phyloP scores from a whole-genome alignment of 257 asterid genomes.

The Nicotiana noctiflora region DNA sequence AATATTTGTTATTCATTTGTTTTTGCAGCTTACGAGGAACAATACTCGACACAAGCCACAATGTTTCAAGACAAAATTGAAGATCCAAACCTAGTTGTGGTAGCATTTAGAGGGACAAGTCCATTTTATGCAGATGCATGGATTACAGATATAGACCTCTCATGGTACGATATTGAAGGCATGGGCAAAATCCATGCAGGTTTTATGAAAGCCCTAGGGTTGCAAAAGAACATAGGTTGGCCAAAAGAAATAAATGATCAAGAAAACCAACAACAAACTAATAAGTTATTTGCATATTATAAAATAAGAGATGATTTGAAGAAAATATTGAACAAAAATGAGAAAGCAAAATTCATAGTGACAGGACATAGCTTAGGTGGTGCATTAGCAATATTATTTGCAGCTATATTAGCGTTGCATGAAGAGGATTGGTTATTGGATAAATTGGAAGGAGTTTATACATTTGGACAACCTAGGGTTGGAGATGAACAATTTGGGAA shows the following conservation, averaged over 20 bases:
- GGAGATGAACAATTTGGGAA: conserved; percentile 61
- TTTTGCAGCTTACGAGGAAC: conserved; percentile 36
- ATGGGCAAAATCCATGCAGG: conserved; percentile 58
- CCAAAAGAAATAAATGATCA: conserved; percentile 28
- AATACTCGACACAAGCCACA: conserved; percentile 34
- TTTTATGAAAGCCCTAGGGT: conserved; percentile 58
- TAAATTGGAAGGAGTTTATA: conserved; percentile 64
- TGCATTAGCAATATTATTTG: conserved; percentile 61
- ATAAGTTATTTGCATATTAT: conserved; percentile 46
- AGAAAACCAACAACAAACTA: neutral
- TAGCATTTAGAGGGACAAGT: conserved; percentile 62
- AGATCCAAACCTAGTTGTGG: conserved; percentile 32
- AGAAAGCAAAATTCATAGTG: conserved; percentile 33
- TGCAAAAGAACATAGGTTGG: conserved; percentile 47
- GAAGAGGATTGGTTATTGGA: conserved; percentile 42
- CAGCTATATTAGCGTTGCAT: conserved; percentile 34
- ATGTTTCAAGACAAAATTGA: conserved; percentile 34
- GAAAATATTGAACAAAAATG: conserved; percentile 24
- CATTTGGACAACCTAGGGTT: conserved; percentile 82
- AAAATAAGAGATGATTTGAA: conserved; percentile 38
- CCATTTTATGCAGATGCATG: conserved; percentile 49
- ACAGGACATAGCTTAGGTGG: conserved; percentile 82
- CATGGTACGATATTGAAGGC: conserved; percentile 49
- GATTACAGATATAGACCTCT: conserved; percentile 52
- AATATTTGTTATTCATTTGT: too few relatives aligned